Evolutionary conservation across 179 eudicot species (phyloP).

Genomic region (Silene coronaria): DNA sequence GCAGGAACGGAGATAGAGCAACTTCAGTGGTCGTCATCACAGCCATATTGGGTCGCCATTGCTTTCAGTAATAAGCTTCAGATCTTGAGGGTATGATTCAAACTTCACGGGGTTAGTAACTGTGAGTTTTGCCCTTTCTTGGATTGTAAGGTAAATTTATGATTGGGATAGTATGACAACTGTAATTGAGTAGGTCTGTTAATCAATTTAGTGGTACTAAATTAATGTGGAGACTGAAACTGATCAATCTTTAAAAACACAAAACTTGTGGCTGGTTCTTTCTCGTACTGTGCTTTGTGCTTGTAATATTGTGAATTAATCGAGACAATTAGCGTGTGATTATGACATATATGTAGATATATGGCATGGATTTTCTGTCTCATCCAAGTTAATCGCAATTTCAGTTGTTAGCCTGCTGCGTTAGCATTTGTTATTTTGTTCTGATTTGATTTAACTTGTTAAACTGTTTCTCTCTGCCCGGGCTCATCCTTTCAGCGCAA

Average conservation of each 20-base stretch:
- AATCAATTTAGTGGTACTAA: not conserved
- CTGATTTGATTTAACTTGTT: not conserved
- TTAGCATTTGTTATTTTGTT: not conserved
- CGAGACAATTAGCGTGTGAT: not conserved
- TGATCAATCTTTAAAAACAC: not conserved
- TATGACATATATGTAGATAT: not conserved
- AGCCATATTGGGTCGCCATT: constrained; percentile 80
- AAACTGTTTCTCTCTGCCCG: not conserved
- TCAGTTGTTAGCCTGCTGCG: not conserved
- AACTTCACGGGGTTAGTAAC: not conserved
- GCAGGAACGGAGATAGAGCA: constrained; percentile 80
- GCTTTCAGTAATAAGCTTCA: constrained; percentile 75
- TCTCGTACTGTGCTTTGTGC: not conserved
- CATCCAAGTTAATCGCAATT: not conserved
- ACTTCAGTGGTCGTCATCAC: constrained; percentile 79
- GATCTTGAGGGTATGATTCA: constrained; percentile 65
- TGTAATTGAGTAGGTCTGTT: constrained; percentile 8
- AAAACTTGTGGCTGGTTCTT: not conserved
- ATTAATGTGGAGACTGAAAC: not conserved
- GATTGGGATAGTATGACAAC: not conserved
- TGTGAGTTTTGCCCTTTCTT: not conserved
- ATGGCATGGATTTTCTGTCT: too few species aligned
- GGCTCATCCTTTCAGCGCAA: not conserved
- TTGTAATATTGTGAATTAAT: not conserved
- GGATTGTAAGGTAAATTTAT: not conserved